Evolutionary conservation across 2,329 filamentous ascomycete species (phyloP), one percentile per base, ranked within the genome.

Genomic region (Aureobasidium sp.): DNA sequence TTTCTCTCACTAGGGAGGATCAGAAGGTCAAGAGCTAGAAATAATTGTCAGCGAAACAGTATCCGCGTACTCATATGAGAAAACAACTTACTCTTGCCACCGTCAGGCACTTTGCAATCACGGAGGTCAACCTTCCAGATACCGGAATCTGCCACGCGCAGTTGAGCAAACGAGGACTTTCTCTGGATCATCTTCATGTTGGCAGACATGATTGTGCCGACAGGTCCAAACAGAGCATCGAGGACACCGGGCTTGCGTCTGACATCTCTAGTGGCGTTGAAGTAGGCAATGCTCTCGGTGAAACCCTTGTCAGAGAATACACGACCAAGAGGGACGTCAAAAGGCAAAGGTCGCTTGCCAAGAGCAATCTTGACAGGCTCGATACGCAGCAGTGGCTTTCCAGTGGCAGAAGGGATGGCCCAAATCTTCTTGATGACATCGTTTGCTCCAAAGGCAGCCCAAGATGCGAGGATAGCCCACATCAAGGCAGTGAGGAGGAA

Each of bases 161-260:
- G n/a, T 11, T 49, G 35, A 33, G 57, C 57, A n/a, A 60, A 60
- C 2, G 44, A 60, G 17, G 57, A 19, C 17, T 47, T 49, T 50
- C 57, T 60, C 35, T 33, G 22, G 11, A 19, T 19, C 57, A 60
- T 60, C 45, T 60, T 60, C 57, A 50, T 22, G 45, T 49, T 60
- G 44, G 57, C 19, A 14, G 45, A 19, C 22, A 40, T 22, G n/a
- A 50, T 17, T 19, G 57, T 50, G 24, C 45, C 45, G n/a, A 60
- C 35, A 12, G 44, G 33, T 12, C 8, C 45, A 4, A 60, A 60
- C 4, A 60, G 27, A 35, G 33, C 22, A 33, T 60, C 57, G 1
- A 60, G 44, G 8, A 60, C 24, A 17, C 57, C 57, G 40, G 57
- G 45, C 15, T 47, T 33, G 12, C 45, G 57, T 44, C 57, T 49